Percentiles rank a stretch among this genome's conserved stretches.
Evolutionary conservation across 148 eudicot genomes (phyloP).

Genomic region (Polygonum maritimum): DNA sequence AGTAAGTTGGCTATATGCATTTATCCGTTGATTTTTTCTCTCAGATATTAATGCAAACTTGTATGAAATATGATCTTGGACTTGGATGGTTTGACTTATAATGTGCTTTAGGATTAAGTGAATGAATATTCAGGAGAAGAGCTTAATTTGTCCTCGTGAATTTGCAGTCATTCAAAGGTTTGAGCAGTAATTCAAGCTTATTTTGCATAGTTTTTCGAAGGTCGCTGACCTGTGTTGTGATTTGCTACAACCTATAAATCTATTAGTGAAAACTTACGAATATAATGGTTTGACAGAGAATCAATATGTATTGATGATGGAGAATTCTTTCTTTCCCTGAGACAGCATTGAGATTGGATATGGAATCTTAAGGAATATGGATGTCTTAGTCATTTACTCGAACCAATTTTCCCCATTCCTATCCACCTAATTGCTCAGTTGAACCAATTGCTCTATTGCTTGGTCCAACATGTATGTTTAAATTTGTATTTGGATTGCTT

Average conservation of each 20-base stretch:
- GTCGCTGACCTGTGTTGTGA: not conserved
- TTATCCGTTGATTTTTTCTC: not conserved
- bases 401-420: not conserved
- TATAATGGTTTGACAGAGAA: not conserved
- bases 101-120: not conserved
- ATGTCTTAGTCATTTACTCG: not conserved
- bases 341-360: not conserved
- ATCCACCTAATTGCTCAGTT: not conserved
- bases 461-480: not conserved
- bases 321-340: not conserved
- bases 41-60: not conserved
- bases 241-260: not conserved
- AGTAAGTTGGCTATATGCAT: constrained; percentile 29
- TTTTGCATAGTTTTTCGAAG: not conserved
- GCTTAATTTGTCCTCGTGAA: not conserved
- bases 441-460: not conserved
- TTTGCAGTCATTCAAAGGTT: not conserved
- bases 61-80: not conserved
- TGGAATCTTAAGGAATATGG: not conserved
- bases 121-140: not conserved
- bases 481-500: not conserved
- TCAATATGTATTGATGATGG: not conserved
- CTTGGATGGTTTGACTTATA: not conserved
- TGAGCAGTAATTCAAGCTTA: not conserved
- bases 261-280: not conserved